Evolutionary conservation across 768 basidiomycete genomes (phyloP).

Genomic region (Gloeostereum incarnatum): DNA sequence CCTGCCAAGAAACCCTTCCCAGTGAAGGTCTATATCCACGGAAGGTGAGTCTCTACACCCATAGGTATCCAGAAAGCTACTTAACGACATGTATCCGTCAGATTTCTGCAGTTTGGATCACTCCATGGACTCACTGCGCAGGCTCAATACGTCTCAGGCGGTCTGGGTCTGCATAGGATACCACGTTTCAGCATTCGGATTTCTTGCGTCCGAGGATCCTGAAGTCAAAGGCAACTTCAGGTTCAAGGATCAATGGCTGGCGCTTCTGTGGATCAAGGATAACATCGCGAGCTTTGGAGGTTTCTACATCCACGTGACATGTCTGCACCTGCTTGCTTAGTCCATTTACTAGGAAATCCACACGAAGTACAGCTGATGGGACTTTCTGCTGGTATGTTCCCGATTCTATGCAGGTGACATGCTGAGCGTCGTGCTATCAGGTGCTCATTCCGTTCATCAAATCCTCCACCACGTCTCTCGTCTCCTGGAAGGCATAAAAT

Average conservation of each 20-base stretch:
- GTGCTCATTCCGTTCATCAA: constrained; percentile 70
- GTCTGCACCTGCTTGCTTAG: no score
- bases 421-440: constrained; percentile 17
- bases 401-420: not conserved
- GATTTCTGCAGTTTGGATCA: constrained; percentile 73
- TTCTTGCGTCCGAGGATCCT: constrained; percentile 58
- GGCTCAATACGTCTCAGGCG: constrained; percentile 61
- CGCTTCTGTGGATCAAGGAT: constrained; percentile 59
- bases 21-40: constrained; percentile 70
- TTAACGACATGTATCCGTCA: constrained; percentile 13
- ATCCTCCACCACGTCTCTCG: constrained; percentile 60
- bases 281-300: constrained; percentile 65
- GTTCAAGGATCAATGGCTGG: constrained; percentile 80
- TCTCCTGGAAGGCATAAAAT: constrained; percentile 40
- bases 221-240: constrained; percentile 65
- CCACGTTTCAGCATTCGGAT: constrained; percentile 68
- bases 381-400: constrained; percentile 50
- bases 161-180: constrained; percentile 76
- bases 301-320: not conserved
- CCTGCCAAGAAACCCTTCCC: constrained; percentile 36
- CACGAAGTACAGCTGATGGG: constrained; percentile 55
- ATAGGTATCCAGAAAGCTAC: not conserved
- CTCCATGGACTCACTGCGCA: constrained; percentile 53
- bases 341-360: constrained; percentile 63
- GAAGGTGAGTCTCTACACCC: constrained; percentile 39